Percentiles rank a stretch among this genome's conserved stretches.
Evolutionary conservation across 2,329 filamentous ascomycete genomes (phyloP).

Genomic region (Colletotrichum limetticola): DNA sequence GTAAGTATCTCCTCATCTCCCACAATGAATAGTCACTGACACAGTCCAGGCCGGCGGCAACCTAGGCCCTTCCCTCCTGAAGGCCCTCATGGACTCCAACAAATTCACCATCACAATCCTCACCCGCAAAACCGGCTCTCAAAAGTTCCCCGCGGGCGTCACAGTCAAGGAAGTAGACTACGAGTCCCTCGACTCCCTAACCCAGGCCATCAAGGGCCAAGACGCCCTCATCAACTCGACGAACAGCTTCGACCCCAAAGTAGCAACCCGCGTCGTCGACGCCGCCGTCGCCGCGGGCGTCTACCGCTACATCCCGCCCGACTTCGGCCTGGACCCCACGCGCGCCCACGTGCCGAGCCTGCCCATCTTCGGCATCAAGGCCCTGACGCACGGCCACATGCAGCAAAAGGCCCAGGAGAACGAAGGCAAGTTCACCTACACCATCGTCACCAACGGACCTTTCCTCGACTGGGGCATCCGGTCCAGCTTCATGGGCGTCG

Average conservation of each 20-base stretch:
- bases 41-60: slow-evolving; percentile 42
- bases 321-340: slow-evolving; percentile 57
- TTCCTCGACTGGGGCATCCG: slow-evolving; percentile 45
- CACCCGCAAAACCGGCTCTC: slow-evolving; percentile 56
- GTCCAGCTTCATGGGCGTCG: slow-evolving; percentile 37
- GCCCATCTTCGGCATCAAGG: slow-evolving; percentile 38
- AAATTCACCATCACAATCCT: slow-evolving; percentile 63
- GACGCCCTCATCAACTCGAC: slow-evolving; percentile 62
- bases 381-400: slow-evolving; percentile 34
- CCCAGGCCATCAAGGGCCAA: slow-evolving; percentile 61
- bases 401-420: slow-evolving; percentile 39
- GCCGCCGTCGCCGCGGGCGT: slow-evolving; percentile 70
- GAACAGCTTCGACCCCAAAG: slow-evolving; percentile 46
- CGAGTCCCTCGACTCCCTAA: slow-evolving; percentile 59
- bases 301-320: slow-evolving; percentile 69
- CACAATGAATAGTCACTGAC: background rate
- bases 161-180: slow-evolving; percentile 60
- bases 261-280: slow-evolving; percentile 60
- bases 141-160: slow-evolving; percentile 47
- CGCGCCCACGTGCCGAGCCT: slow-evolving; percentile 34
- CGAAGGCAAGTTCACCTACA: slow-evolving; percentile 40
- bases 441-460: slow-evolving; percentile 41
- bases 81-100: slow-evolving; percentile 43
- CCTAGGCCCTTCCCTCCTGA: slow-evolving; percentile 46
- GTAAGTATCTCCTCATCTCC: slow-evolving; percentile 33